Base-by-base conservation (phyloP, 306 rosid genomes). In the Argentina anserina region DNA sequence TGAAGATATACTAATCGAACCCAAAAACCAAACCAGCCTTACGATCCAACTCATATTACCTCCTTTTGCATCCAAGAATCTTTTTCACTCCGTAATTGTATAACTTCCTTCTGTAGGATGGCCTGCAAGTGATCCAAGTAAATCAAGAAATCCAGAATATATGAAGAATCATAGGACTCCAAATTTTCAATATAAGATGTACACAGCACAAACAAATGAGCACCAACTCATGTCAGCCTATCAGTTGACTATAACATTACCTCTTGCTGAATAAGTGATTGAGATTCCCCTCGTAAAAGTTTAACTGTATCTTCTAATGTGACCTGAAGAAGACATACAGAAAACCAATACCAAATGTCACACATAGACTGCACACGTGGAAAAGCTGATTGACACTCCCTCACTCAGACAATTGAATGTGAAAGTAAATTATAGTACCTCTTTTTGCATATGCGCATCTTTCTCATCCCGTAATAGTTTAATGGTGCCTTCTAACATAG, bases 11-110 rank as follows among this genome's bases (percentile, higher is more conserved):
- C 21, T 25, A 61, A 28, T 33, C 17, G 39, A 36, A 61, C 36
- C 12, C 18, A 34, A 14, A 50, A 31, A 63, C 42, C 26, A 64
- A 21, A 31, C 40, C 20, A 76, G 10, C 18, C 36, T 23, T 31
- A 80, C 64, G 20, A 25, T 39, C 26, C 66, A 62, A 74, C 56
- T 39, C 61, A 69, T 40, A 28, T 42, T 75, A 81, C 97, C 95
- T 87, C 88, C 75, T 81, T 85, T 59, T 69, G 79, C 81, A 88
- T 76, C 73, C 86, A 84, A 31, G 88, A 90, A 76, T 82, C 75
- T 42, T 68, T 90, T 74, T 84, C 95, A 25, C 69, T 72, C 87
- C 70, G 84, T 68, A 88, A 72, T 53, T 77, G 86, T 62, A 75
- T 79, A 67, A 88, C 71, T 82, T 79, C 86, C 87, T 67, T 77